Conservation (phyloP, 2,329 filamentous ascomycete species). For the Sarocladium kiliense region DNA sequence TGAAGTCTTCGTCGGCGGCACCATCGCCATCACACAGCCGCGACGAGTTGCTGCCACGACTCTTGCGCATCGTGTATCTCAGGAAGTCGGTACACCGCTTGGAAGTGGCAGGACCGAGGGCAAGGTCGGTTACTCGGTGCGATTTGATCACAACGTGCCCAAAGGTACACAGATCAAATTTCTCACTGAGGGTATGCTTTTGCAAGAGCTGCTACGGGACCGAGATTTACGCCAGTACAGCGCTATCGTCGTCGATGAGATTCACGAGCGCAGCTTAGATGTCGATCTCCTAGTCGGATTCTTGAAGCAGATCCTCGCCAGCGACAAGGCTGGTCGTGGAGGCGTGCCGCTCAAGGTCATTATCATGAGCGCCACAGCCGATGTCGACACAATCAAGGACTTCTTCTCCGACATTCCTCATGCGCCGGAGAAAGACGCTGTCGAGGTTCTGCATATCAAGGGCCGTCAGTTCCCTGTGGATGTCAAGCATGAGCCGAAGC, state of each 20-base stretch:
- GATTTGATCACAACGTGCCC: constrained; percentile 86
- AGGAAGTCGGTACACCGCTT: constrained; percentile 60
- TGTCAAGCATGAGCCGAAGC: constrained; percentile 65
- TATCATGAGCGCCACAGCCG: constrained; percentile 95
- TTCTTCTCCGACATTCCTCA: constrained; percentile 57
- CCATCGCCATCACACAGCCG: constrained; percentile 91
- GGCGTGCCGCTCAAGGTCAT: constrained; percentile 79
- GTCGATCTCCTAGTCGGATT: constrained; percentile 90
- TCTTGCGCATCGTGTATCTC: constrained; percentile 79
- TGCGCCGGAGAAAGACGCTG: constrained; percentile 15
- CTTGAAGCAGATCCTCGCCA: constrained; percentile 67
- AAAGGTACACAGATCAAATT: constrained; percentile 85
- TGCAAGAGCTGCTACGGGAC: constrained; percentile 89
- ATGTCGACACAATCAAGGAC: constrained; percentile 69
- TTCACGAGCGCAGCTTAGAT: constrained; percentile 92
- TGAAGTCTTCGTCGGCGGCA: constrained; percentile 60
- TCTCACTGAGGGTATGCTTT: constrained; percentile 90
- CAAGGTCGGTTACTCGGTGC: constrained; percentile 84
- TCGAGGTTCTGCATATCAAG: constrained; percentile 61
- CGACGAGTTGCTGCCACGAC: constrained; percentile 90
- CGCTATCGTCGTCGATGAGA: constrained; percentile 88
- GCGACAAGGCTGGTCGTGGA: constrained; percentile 58
- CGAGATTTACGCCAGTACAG: constrained; percentile 80
- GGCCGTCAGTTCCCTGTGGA: constrained; percentile 86
- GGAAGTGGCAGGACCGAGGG: constrained; percentile 35